Evolutionary conservation across 805 yeast genomes (phyloP), one percentile per base, ranked within the genome.

Genomic region (Kodamaea sagamina): DNA sequence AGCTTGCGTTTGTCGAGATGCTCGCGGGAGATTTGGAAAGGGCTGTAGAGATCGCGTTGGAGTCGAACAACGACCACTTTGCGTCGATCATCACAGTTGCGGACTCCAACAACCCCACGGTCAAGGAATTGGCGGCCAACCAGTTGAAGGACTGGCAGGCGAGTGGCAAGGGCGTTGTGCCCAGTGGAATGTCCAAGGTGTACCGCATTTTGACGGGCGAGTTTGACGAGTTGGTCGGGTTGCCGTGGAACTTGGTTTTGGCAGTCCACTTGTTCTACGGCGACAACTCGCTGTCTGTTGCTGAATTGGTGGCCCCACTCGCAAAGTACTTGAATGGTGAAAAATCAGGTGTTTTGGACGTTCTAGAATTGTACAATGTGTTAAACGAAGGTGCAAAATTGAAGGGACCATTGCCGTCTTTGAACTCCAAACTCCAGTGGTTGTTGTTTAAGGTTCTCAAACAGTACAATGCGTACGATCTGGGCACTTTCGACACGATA

Each of bases 71-170:
- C 53, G 63, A 76, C 4, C 96, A 90, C 59, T 62, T 92, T 13
- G 81, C 96, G 0, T 79, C 79, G 0, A 55, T 88, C 19, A 61
- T 92, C 9, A 75, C 96, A 0, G 65, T 86, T 32, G 59, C 85
- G 6, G 95, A 87, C 25, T 82, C 93, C 0, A 83, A 84, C 51
- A 86, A 83, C 50, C 72, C 72, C 1, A 70, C 73, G 1, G 82
- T 85, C 3, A 70, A 71, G 39, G 54, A 54, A 0, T 68, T 79
- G 41, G 90, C 97, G 0, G 49, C 57, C 5, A 60, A 61, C 25
- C 97, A 89, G 62, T 61, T 92, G 17, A 63, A 67, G 2, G 78
- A 75, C 28, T 90, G 97, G 97, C 59, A 60, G 22, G 66, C 69
- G 3, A 63, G 65, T 4, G 68, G 71, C 4, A 63, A 66, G 3